Percentiles rank a stretch among this genome's conserved stretches.
These are phyloP conservation scores for Leccinum variicolor DNA, from an alignment of 768 basidiomycete genomes.

Conservation along the genomic window DNA sequence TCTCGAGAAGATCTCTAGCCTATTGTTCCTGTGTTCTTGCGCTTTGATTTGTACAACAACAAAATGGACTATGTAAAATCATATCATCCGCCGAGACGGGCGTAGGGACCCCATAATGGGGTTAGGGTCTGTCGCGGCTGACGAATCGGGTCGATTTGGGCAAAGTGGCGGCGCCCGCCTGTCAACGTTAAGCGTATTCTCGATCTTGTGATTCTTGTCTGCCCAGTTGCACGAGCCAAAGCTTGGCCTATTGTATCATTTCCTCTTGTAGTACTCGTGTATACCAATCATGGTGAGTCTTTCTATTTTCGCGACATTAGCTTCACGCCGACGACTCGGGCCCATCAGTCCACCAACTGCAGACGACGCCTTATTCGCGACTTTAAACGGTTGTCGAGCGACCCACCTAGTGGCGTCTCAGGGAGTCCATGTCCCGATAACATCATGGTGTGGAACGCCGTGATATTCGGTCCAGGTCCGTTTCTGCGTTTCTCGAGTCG, in stretches of 20 bases:
- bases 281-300: conserved; percentile 21
- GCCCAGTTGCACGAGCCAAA: not conserved
- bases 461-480: conserved; percentile 97
- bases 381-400: conserved; percentile 92
- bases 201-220: conserved; percentile 15
- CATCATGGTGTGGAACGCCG: conserved; percentile 99
- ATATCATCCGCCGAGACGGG: not conserved
- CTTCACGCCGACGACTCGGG: not conserved
- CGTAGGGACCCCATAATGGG: conserved; percentile 9
- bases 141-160: conserved; percentile 10
- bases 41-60: not conserved
- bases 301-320: not conserved
- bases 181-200: not conserved
- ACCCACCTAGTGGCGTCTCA: conserved; percentile 94
- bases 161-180: not conserved
- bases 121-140: conserved; percentile 25
- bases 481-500: conserved; percentile 2
- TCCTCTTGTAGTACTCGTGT: not conserved
- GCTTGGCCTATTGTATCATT: not conserved
- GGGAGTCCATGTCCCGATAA: conserved; percentile 98
- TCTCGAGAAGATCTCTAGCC: conserved; percentile 31
- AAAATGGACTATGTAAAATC: not conserved
- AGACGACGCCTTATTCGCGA: conserved; percentile 95
- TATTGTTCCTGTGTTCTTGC: not conserved
- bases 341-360: conserved; percentile 81